A percentile compares a stretch with the other conserved stretches of the same genome.
Conservation (phyloP, 805 yeast genomes). For the Candida glaebosa region DNA sequence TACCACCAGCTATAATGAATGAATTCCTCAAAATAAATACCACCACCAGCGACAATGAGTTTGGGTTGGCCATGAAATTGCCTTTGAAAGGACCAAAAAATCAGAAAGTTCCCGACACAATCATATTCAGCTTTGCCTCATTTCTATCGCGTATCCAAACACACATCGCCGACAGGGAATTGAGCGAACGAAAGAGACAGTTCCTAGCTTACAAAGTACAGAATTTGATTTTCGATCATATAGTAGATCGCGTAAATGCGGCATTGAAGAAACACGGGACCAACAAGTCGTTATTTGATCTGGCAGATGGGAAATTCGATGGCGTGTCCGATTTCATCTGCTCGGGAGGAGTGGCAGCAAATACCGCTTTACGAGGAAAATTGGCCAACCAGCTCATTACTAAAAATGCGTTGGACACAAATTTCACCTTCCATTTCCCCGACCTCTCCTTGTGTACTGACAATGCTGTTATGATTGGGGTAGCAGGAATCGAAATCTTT, state of each 20-base stretch:
- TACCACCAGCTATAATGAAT: constrained; percentile 26
- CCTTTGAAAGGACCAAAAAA: constrained; percentile 34
- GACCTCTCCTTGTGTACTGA: constrained; percentile 78
- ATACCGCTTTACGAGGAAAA: constrained; percentile 49
- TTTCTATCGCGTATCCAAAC: constrained; percentile 56
- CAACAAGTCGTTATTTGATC: constrained; percentile 4
- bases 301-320: constrained; percentile 38
- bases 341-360: constrained; percentile 95
- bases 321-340: constrained; percentile 60
- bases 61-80: constrained; percentile 21
- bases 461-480: constrained; percentile 95
- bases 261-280: constrained; percentile 40
- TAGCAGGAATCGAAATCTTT: constrained; percentile 89
- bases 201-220: constrained; percentile 60
- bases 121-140: constrained; percentile 71
- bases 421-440: constrained; percentile 58
- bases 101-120: constrained; percentile 21
- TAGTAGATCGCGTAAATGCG: constrained; percentile 58
- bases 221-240: constrained; percentile 66
- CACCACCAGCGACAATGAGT: constrained; percentile 19
- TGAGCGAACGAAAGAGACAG: constrained; percentile 32
- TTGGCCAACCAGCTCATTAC: constrained; percentile 37
- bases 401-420: constrained; percentile 5
- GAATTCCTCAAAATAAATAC: constrained; percentile 20
- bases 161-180: constrained; percentile 12